Percentiles rank a stretch among this genome's conserved stretches.
Evolutionary conservation across 2,329 filamentous ascomycete species (phyloP).

Genomic region (Penicillium griseofulvum): DNA sequence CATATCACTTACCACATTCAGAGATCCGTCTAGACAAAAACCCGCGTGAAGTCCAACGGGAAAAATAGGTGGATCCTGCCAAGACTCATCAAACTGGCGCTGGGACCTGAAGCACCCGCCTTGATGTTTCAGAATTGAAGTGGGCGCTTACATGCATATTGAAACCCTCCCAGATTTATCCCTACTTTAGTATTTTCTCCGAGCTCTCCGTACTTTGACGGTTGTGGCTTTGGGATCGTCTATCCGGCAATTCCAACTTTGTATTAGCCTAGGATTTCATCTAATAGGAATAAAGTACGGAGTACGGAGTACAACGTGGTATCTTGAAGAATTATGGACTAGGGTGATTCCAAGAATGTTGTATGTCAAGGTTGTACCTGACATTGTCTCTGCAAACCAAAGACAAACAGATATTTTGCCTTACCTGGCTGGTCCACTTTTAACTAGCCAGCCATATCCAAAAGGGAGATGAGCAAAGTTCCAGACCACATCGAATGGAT

Average conservation of each 20-base stretch:
- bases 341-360: no score
- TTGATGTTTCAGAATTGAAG: slow-evolving; percentile 32
- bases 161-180: slow-evolving; percentile 7
- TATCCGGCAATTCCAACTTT: neutral
- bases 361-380: neutral
- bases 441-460: neutral
- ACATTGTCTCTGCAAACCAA: neutral
- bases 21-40: slow-evolving; percentile 1
- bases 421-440: neutral
- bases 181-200: slow-evolving; percentile 16
- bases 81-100: slow-evolving; percentile 36
- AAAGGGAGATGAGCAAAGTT: neutral
- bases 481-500: neutral
- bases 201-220: slow-evolving; percentile 12
- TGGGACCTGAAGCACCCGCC: slow-evolving; percentile 37
- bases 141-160: slow-evolving; percentile 34
- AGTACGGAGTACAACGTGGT: neutral
- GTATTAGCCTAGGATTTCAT: slow-evolving; percentile 8
- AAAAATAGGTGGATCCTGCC: slow-evolving; percentile 17
- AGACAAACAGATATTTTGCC: neutral
- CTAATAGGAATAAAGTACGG: neutral
- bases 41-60: slow-evolving; percentile 6
- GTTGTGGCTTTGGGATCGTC: slow-evolving; percentile 15
- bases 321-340: neutral
- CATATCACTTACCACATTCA: slow-evolving; percentile 17